Base-by-base conservation (phyloP, 805 yeast genomes). In the Kazachstania taianensis region DNA sequence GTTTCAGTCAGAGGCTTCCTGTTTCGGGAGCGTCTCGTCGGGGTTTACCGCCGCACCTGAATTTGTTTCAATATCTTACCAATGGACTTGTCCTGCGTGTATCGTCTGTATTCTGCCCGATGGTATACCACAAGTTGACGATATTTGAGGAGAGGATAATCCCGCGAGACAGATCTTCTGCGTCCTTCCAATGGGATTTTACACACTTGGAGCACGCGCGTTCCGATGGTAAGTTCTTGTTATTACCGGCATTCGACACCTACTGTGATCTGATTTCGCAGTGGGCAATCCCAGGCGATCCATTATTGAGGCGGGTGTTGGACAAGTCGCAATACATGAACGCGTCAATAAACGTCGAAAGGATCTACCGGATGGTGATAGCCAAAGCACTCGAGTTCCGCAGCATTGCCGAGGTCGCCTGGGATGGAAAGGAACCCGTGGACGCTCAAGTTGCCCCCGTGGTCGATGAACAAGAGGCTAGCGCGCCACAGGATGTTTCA, bases 41-140 rank as follows among this genome's bases (percentile, higher is more conserved):
- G 3, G 20, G 22, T n/a, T 14, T 50, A 7, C 37, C 58, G 1
- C 61, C 61, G 10, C 42, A 43, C 28, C 15, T 49, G 20, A 24
- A 20, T 10, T 22, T 31, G 13, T 23, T 20, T 19, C 13, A 22
- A 8, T 36, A 32, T 13, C 5, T 30, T 22, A 18, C 31, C 6
- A 20, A 23, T 20, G 26, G 33, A 7, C 14, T 47, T 9, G 35
- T 46, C 9, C 28, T 32, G 5, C 24, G 50, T 28, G 38, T 41
- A 8, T 18, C 32, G 12, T 30, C 30, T 16, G 31, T 30, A 4
- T 38, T 35, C 17, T 41, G 37, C 15, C n/a, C 37, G 2, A 28
- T 39, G 23, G 9, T 39, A 4, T 36, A 36, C 24, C 36, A 39
- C 17, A 39, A 32, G 10, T 23, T 36, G 19, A 36, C 39, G 5